Base-by-base conservation (phyloP, 2,329 filamentous ascomycete genomes). In the Arthrobotrys megalospora region DNA sequence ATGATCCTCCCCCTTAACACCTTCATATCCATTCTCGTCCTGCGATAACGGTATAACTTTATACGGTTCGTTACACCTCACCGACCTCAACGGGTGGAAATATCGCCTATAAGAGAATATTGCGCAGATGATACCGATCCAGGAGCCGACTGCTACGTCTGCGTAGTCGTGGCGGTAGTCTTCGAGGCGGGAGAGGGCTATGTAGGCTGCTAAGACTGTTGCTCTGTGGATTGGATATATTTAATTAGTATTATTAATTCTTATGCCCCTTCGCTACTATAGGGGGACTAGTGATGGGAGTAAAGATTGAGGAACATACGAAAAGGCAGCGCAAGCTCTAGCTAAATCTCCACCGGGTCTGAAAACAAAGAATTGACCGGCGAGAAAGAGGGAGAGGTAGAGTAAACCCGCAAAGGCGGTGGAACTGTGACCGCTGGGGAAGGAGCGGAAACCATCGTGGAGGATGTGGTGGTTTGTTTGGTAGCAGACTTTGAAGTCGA, bases 381-480 rank as follows among this genome's bases (percentile, higher is more conserved):
- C 34, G 21, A 77, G 53, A 34, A 77, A 71, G 28, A 93, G 85
- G 21, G 89, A 88, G 16, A 94, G 85, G 82, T 92, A 96, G 1
- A 93, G 92, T 8, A 96, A 86, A 0, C 93, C 93, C 2, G 90
- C 89, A 83, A 96, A 96, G 0, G 92, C 88, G 83, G 94, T 94
- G 76, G 90, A 92, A 11, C 89, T 91, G 84, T 96, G 93, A 0
- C 93, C 93, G 1, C 90, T 92, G 0, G 93, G 93, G 81, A 96
- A 96, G 21, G 90, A 93, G 48, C 93, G 89, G 91, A 92, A 95
- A 14, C 93, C 93, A 81, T 96, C 93, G 80, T 96, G 91, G 3
- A 96, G 87, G 0, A 86, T 86, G 83, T 93, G 91, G 77, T 89
- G 88, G 81, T 90, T 84, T 1, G 89, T 88, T 81, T 94, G 88